Evolutionary conservation across 257 asterid species (phyloP), one percentile per base, ranked within the genome.

Genomic region (Verbascum thapsus): DNA sequence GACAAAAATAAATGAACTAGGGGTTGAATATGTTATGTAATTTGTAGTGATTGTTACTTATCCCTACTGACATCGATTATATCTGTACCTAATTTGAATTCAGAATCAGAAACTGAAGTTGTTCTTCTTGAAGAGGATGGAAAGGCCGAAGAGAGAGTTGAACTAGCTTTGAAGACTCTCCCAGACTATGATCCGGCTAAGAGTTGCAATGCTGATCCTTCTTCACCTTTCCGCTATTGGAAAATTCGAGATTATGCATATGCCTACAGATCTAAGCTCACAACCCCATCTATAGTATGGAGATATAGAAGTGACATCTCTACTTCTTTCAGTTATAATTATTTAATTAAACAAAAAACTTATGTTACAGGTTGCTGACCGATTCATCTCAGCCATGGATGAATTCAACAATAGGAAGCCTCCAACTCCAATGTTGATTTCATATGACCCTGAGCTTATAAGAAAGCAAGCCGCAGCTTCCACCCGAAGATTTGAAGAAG

Each of bases 381-480:
- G 86, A 26, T 90, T 94, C 89, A 94, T 94, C 71, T 76, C 76
- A 63, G 87, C 87, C 61, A 82, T 87, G 65, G 95, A 87, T 66
- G 97, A 85, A 75, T 90, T 90, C 76, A 75, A 70, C 65, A 65
- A 58, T 78, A 79, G 76, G 81, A 80, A 81, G 60, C 91, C 89
- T 47, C 50, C 84, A 7, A 55, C 95, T 41, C 99, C 97, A 22
- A 66, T 94, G 53, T 75, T 94, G 68, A 84, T 94, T 72, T 73
- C 95, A 53, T 90, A 70, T 72, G 92, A 90, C 69, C 90, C 97
- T 43, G 95, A 84, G 37, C 83, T 85, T 23, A 74, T 94, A 53
- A 84, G 97, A 74, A 81, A 78, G 80, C 99, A 94, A 82, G 99
- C 97, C 58, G 94, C 95, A 47, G 87, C 82, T 56, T 94, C 99